Evolutionary conservation across 2,329 filamentous ascomycete species (phyloP), one percentile per base, ranked within the genome.

Genomic region (Diaporthe humulicola): DNA sequence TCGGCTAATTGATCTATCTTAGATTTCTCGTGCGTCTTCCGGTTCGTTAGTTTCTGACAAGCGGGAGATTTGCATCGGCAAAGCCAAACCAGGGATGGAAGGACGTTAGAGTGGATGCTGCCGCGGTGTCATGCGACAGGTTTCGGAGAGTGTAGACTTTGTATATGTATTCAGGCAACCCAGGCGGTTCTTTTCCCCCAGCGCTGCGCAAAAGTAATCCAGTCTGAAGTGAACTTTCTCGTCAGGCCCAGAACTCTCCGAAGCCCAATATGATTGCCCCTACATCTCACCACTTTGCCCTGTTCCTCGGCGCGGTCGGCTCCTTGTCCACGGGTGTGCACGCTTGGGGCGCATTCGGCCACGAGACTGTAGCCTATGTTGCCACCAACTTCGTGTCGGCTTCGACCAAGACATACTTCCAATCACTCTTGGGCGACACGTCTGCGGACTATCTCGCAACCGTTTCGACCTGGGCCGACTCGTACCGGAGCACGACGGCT

Each of bases 281-380:
- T 30, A 54, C 48, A 40, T 25, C 48, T 28, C 33, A 54, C 19
- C 4, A 28, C 42, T 40, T 69, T 9, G 25, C 36, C 14, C 10
- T 54, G n/a, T 10, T 38, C 33, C 48, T 69, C n/a, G 30, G 48
- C 15, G 22, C 33, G 4, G 17, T 69, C 17, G 48, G 64, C 60
- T 67, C 36, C 19, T 54, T 70, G 28, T 42, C 71, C 10, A n/a
- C 60, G 4, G 54, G 61, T 10, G 66, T 28, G 4, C 25, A 15
- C 33, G 85, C 85, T 72, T 87, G 85, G 85, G 85, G 85, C 17
- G 80, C 81, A 10, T 82, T 86, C 75, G 88, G 88, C 76, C 88
- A 90, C 78, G 86, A 87, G 76, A 87, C 88, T 0, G 83, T 90
- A n/a, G 88, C 88, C 28, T 88, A 89, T 79, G 80, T 90, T 57